Conservation (phyloP, 164 flowering plant genomes). For the Umbellularia californica region DNA sequence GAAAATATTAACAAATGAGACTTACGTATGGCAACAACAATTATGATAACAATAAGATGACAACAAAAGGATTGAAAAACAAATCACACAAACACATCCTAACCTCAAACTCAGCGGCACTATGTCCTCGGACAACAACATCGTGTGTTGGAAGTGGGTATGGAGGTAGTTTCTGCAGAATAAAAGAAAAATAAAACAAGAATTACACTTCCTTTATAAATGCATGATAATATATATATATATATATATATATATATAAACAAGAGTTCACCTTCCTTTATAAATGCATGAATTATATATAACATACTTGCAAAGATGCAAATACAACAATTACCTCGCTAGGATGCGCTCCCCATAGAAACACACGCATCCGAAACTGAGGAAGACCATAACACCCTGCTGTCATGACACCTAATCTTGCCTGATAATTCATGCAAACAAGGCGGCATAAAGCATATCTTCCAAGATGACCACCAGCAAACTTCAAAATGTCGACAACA, state of each 20-base stretch:
- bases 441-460: conserved; percentile 70
- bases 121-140: conserved; percentile 46
- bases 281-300: neutral
- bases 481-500: conserved; percentile 70
- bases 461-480: conserved; percentile 56
- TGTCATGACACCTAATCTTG: conserved; percentile 67
- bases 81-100: neutral
- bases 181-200: neutral
- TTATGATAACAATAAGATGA: no score
- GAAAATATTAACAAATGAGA: no score
- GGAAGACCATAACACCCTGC: conserved; percentile 91
- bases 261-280: no score
- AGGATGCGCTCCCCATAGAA: conserved; percentile 82
- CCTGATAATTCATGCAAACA: conserved; percentile 61
- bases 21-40: no score
- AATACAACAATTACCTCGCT: conserved; percentile 28
- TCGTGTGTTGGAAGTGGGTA: conserved; percentile 84
- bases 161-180: conserved; percentile 59
- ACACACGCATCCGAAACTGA: conserved; percentile 74
- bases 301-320: neutral
- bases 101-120: conserved; percentile 68
- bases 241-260: no score
- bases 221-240: no score
- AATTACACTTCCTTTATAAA: neutral
- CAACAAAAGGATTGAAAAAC: no score